Percentiles rank a stretch among this genome's conserved stretches.
These are phyloP conservation scores for Mallotus nudiflorus DNA, from an alignment of 345 rosid species.

Conservation along the genomic window DNA sequence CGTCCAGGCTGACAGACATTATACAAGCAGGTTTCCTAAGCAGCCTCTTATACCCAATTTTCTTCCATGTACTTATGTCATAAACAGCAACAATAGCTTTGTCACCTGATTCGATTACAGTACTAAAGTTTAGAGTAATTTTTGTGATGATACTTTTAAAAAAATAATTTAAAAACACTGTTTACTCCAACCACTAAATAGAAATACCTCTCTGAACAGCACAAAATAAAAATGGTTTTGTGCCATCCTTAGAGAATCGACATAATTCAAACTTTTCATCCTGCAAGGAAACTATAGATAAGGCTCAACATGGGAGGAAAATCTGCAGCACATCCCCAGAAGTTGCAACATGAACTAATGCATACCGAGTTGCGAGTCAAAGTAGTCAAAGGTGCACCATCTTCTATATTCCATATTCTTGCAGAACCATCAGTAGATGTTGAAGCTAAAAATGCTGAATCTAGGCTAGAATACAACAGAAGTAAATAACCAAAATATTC, in stretches of 20 bases:
- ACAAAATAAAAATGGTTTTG: constrained; percentile 87
- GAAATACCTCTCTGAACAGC: constrained; percentile 66
- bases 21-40: constrained; percentile 72
- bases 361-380: constrained; percentile 73
- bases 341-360: constrained; percentile 14
- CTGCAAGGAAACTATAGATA: constrained; percentile 36
- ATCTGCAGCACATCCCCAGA: neutral
- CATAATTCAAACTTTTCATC: constrained; percentile 85
- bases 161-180: neutral
- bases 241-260: constrained; percentile 89
- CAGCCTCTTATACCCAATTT: constrained; percentile 86
- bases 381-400: constrained; percentile 69
- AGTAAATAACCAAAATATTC: constrained; percentile 16
- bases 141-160: no score
- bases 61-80: constrained; percentile 89
- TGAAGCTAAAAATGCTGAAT: constrained; percentile 88
- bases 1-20: constrained; percentile 89
- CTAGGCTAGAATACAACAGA: constrained; percentile 55
- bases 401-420: constrained; percentile 90
- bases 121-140: constrained; percentile 7
- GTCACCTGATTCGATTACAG: constrained; percentile 52
- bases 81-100: constrained; percentile 70
- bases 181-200: constrained; percentile 2
- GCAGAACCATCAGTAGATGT: constrained; percentile 89
- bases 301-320: constrained; percentile 12